These are phyloP conservation scores for Pichia ethanolica DNA, from an alignment of 805 yeast species.

Conservation along the genomic window DNA sequence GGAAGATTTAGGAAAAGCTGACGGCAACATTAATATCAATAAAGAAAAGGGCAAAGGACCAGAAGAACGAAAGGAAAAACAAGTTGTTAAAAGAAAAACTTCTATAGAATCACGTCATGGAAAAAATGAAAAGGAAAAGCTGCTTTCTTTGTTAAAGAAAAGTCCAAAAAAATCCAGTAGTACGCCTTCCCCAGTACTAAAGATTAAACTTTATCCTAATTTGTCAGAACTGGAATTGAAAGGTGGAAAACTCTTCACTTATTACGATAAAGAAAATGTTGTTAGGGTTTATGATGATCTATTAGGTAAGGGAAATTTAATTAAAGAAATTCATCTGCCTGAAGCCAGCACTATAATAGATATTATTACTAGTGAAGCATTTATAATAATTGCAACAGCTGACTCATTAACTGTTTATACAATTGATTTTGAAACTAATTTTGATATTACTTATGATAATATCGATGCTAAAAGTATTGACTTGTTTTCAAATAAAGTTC, in stretches of 20 bases:
- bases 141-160: not conserved
- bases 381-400: slow-evolving; percentile 13
- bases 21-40: not conserved
- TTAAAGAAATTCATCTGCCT: slow-evolving; percentile 3
- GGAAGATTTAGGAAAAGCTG: not conserved
- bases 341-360: slow-evolving; percentile 10
- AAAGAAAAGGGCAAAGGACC: too few relatives aligned
- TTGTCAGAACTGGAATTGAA: slow-evolving; percentile 9
- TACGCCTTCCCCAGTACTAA: not conserved
- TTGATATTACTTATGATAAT: not conserved
- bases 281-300: slow-evolving; percentile 18
- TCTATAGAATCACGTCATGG: not conserved
- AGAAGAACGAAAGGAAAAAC: too few relatives aligned
- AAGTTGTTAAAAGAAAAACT: not conserved
- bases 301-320: not conserved
- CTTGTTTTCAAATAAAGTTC: slow-evolving; percentile 12
- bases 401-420: slow-evolving; percentile 12
- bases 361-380: slow-evolving; percentile 11
- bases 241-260: slow-evolving; percentile 12
- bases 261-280: slow-evolving; percentile 14
- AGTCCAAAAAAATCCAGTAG: not conserved
- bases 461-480: slow-evolving; percentile 2
- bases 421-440: not conserved
- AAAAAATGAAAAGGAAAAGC: slow-evolving; percentile 3
- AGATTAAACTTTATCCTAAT: not conserved